phyloP scores from a whole-genome alignment of 345 rosid species.

The Acer saccharum region DNA sequence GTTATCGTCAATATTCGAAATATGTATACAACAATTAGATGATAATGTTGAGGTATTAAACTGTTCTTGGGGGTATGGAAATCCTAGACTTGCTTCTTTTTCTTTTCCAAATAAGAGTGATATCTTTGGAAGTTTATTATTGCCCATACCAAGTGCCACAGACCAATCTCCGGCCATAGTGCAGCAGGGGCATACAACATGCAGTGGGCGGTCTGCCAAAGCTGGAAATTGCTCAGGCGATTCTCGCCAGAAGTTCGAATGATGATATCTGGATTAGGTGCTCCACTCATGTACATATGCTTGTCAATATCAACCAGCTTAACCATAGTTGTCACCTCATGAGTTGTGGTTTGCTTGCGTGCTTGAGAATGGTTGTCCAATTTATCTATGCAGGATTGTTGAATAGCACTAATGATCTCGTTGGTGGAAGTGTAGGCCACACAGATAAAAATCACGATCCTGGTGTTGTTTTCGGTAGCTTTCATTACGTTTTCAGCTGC shows the following conservation, averaged over 20 bases:
- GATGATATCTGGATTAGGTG: constrained; percentile 69
- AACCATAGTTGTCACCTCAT: constrained; percentile 10
- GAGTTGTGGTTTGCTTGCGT: background rate
- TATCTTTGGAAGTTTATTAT: constrained; percentile 54
- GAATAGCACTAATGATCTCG: background rate
- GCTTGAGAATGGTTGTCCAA: constrained; percentile 3
- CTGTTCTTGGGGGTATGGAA: background rate
- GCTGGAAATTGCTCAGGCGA: constrained; percentile 61
- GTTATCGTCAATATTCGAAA: background rate
- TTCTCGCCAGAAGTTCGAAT: constrained; percentile 72
- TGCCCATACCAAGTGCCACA: constrained; percentile 64
- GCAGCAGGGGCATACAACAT: constrained; percentile 44
- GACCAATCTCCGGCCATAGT: constrained; percentile 76
- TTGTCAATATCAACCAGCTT: constrained; percentile 47
- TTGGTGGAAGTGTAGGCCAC: constrained; percentile 49
- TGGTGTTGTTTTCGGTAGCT: constrained; percentile 45
- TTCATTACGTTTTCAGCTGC: constrained; percentile 58
- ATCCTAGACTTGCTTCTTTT: constrained; percentile 36
- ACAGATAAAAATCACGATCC: constrained; percentile 48
- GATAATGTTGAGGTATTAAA: background rate
- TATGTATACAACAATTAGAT: background rate
- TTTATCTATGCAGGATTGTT: constrained; percentile 7
- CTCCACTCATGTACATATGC: constrained; percentile 50
- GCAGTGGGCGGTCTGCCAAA: constrained; percentile 59
- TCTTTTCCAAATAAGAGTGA: constrained; percentile 50